Base-by-base conservation (phyloP, 2,329 filamentous ascomycete genomes). In the Fusarium sp. region DNA sequence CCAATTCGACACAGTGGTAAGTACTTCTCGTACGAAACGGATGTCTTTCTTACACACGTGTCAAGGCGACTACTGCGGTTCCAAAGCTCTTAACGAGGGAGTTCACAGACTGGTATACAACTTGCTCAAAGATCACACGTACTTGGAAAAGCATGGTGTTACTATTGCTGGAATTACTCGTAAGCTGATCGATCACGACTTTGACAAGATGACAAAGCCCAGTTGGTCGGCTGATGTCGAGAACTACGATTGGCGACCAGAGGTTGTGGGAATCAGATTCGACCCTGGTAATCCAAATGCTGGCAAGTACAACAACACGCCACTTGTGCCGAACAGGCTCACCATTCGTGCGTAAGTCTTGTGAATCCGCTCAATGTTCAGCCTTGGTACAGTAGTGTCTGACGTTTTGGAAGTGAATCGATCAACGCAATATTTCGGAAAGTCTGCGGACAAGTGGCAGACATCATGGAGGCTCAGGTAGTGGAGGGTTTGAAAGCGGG, bases 61-160 rank as follows among this genome's bases (percentile, higher is more conserved):
- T 19, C 2, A 10, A 57, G 57, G 51, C 3, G 37, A 20, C 3
- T 13, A 41, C n/a, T 52, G 32, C 8, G 62, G 62, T 3, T 65
- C 62, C 10, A 46, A 50, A 8, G 55, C 49, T n/a, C 15, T 65
- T 5, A 64, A 65, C 2, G 19, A 50, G 4, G 39, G 7, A 2
- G n/a, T 53, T 14, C n/a, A 13, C 5, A 4, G 22, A 2, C 14
- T 41, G 1, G n/a, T 65, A 0, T 0, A 5, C 7, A 7, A 14
- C 5, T 11, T 24, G 2, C 60, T 65, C 3, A 3, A 8, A 13
- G 4, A 7, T 2, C 53, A 64, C 14, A 46, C 9, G 0, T 63
- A 65, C 24, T 3, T 65, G 0, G 45, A 49, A 9, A 7, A 22
- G 5, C 17, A 13, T 0, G 49, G 47, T 0, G 35, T 17, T 8